Evolutionary conservation across 345 rosid species (phyloP).

Genomic region (Syzygium aromaticum): DNA sequence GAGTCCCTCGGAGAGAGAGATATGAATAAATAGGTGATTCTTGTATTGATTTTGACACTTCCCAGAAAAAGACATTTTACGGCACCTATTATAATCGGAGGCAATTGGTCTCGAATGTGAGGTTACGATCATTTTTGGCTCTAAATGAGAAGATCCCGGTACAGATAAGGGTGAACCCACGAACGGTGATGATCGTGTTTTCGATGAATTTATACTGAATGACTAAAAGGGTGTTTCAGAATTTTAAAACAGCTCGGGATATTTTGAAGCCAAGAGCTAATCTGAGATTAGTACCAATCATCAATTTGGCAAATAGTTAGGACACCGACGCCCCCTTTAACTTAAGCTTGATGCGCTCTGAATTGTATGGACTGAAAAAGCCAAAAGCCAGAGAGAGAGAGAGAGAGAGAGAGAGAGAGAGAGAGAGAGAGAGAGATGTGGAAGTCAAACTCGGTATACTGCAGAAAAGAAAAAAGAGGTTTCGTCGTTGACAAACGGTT

Average conservation of each 20-base stretch:
- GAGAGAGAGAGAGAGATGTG: neutral
- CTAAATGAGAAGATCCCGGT: no score
- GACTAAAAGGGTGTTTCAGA: neutral
- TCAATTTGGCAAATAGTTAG: neutral
- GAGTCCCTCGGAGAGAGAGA: no score
- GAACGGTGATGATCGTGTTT: fast-evolving
- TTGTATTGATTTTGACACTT: no score
- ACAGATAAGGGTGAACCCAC: neutral
- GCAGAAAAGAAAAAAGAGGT: neutral
- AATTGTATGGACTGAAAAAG: neutral
- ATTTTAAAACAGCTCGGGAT: neutral
- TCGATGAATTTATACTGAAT: neutral
- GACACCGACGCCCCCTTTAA: neutral
- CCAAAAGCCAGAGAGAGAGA: neutral
- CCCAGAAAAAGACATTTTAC: no score
- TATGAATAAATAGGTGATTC: no score
- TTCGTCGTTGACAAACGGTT: neutral
- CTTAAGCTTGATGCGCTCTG: neutral
- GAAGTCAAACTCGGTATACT: neutral
- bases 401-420: neutral
- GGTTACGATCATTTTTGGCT: neutral
- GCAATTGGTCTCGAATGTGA: fast-evolving
- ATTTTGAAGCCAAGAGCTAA: neutral
- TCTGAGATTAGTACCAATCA: neutral
- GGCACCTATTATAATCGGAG: neutral